Evolutionary conservation across 2,329 filamentous ascomycete species (phyloP).

Genomic region (Penicillium sp.): DNA sequence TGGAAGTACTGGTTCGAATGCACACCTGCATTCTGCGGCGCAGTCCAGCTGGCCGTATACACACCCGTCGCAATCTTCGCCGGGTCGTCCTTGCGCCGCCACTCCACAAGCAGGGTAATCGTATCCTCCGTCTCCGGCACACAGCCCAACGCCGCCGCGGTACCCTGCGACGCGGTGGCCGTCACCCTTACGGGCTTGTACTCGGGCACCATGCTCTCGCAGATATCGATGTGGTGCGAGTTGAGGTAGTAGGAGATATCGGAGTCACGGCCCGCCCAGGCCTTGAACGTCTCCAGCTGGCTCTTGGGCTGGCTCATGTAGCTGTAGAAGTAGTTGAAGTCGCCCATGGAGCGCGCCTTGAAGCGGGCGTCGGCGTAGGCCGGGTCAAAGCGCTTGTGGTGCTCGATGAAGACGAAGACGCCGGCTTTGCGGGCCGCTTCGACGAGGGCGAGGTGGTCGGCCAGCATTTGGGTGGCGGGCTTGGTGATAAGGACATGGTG

Average conservation of each 20-base stretch:
- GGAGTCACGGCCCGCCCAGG: slow-evolving; percentile 87
- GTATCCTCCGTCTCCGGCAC: slow-evolving; percentile 84
- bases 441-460: slow-evolving; percentile 76
- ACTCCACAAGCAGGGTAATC: slow-evolving; percentile 86
- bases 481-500: slow-evolving; percentile 95
- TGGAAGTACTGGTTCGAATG: slow-evolving; percentile 98
- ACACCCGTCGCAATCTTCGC: slow-evolving; percentile 78
- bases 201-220: slow-evolving; percentile 85
- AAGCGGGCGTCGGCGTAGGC: slow-evolving; percentile 86
- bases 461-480: slow-evolving; percentile 82
- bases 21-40: slow-evolving; percentile 88
- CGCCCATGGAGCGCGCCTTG: slow-evolving; percentile 74
- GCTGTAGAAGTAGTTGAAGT: slow-evolving; percentile 98
- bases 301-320: slow-evolving; percentile 95
- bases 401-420: slow-evolving; percentile 91
- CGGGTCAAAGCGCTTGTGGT: slow-evolving; percentile 95
- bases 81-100: slow-evolving; percentile 71
- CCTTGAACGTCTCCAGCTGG: slow-evolving; percentile 91
- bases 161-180: slow-evolving; percentile 78
- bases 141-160: slow-evolving; percentile 77
- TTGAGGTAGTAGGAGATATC: slow-evolving; percentile 98
- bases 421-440: slow-evolving; percentile 69
- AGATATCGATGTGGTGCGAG: slow-evolving; percentile 90
- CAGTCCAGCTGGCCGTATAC: slow-evolving; percentile 94
- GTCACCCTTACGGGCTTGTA: slow-evolving; percentile 76